Evolutionary conservation across 2,329 filamentous ascomycete genomes (phyloP), one percentile per base, ranked within the genome.

Genomic region (Calycina herbarum): DNA sequence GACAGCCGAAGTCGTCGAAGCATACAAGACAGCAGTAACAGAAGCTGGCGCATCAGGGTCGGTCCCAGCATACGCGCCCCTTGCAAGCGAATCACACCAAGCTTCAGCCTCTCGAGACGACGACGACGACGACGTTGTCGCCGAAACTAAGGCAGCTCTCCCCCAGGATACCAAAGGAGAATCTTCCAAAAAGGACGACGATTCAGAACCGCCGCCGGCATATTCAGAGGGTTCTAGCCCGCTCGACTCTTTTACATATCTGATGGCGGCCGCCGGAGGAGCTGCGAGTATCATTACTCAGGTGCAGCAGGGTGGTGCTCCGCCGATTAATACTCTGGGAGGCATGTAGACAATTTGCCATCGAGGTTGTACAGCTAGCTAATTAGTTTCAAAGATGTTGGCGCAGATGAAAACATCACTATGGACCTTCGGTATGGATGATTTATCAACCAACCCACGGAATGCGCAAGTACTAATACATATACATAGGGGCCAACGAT

Each of bases 261-360:
- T 97, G 78, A 99, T 99, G 95, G 94, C 95, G 81, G 92, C 93
- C 78, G 94, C 94, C 81, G 94, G 94, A 84, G 94, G 94, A 82
- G 92, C 94, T 74, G 90, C 94, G 82, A 98, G 95, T 86, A 97
- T 99, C 77, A 96, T 99, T 82, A 99, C 95, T 80, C 95, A 99
- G 82, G 95, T 99, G 74, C 94, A 96, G 78, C 95, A 99, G 80
- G 91, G 91, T 71, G 94, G 91, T 61, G 84, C 86, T 27, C 91
- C 93, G 74, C 91, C 94, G 45, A 88, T 97, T 73, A 96, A 95
- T 79, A 91, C 92, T 64, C 84, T 98, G 67, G 93, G 92, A 86
- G 92, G 92, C 93, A 81, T 76, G 84, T 65, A 65, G 33, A 29
- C 33, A 40, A 17, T 2, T 63, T 60, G 60, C 20, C 10, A 60